Base-by-base conservation (phyloP, 345 rosid species). In the Excoecaria cochinchinensis region DNA sequence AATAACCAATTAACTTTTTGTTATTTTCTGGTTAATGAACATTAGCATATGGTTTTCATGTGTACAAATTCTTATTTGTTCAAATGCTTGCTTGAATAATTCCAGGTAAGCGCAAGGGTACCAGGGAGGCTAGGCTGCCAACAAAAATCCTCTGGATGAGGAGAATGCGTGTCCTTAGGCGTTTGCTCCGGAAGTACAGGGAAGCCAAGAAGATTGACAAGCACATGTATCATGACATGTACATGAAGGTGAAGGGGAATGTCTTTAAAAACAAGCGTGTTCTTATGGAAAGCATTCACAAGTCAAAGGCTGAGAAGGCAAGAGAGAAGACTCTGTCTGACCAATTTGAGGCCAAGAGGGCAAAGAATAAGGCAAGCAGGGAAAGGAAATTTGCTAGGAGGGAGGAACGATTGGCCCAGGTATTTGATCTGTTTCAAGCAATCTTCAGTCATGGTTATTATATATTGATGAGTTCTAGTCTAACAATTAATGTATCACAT, bases 161-260 rank as follows among this genome's bases (percentile, higher is more conserved):
- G 80, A 95, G 98, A 80, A 87, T 95, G 98, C 89, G 97, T 57
- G 97, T 95, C 5, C 86, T 95, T 1, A 91, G 99, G 79, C 97
- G 99, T 71, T 80, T 95, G 40, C 90, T 95, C 40, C 87, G 93
- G 67, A 95, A 95, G 80, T 95, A 95, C 69, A 70, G 98, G 14
- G 99, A 95, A 75, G 52, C 96, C 0, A 93, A 93, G 89, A 95
- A 95, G 90, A 93, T 95, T 81, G 99, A 95, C 85, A 95, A 79
- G 78, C 99, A 95, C 74, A 95, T 95, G 98, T 95, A 95, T 81
- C 99, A 95, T 24, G 98, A 93, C 82, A 95, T 95, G 99, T 95
- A 93, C 94, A 93, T 95, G 99, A 91, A 81, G 80, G 97, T 91
- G 53, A 95, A 95, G 85, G 99, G 99, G 79, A 95, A 95, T 62